Base-by-base conservation (phyloP, 352 stramenopile species). In the Pythium utonaiense region DNA sequence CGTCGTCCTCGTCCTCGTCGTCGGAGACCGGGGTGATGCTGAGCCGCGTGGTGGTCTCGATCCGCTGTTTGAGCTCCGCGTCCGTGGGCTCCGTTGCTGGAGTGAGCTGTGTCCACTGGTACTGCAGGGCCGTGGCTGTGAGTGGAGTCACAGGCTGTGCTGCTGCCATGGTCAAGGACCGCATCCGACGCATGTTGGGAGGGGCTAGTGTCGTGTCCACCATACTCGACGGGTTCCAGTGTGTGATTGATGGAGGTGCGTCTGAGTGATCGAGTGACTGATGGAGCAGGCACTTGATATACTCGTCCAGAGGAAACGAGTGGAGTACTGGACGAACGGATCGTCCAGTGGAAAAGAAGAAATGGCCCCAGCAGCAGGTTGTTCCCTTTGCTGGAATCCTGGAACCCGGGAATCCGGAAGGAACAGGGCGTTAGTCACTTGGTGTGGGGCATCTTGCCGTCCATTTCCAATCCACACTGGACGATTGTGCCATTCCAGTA, bases 1-100 rank as follows among this genome's bases (percentile, higher is more conserved):
- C 30, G 27, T 4, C 24, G 14, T 45, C 33, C 24, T 64, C 49
- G 36, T 34, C 57, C 13, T 47, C 50, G 9, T 61, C 60, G n/a
- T 62, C 60, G 6, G 60, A 41, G 12, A 61, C 60, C 6, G 53
- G 52, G n/a, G 60, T 62, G 60, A 61, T 42, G 28, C 52, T 61
- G 2, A 61, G 60, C 13, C 60, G 52, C 30, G 60, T 40, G 1
- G 44, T 51, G 7, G 60, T 40, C 19, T 47, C 27, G 36, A 68
- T 38, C 19, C 54, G 61, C 41, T 64, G 54, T 55, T 69, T 69
- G 55, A 69, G 62, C 53, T 68, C 61, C 19, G 60, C 60, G 31
- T 67, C 61, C 2, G 55, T 53, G 9, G 50, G 62, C 49, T 62
- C 62, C 10, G 24, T 36, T 9, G 53, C 19, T 5, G 49, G 40